phyloP scores from a whole-genome alignment of 352 stramenopile species.

The Phytophthora lateralis region DNA sequence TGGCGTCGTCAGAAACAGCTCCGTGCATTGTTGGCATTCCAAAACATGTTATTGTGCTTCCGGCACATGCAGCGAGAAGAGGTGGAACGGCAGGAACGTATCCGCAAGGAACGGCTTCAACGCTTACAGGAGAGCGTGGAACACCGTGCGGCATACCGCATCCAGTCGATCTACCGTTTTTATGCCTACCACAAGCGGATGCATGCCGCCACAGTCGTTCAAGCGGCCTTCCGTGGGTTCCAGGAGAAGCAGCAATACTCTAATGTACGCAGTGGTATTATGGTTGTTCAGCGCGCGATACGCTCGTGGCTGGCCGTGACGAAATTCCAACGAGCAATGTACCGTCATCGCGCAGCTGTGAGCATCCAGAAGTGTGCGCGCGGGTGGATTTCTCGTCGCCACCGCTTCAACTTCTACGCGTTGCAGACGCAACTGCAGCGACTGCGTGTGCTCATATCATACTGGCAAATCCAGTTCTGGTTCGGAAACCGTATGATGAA shows the following conservation, averaged over 20 bases:
- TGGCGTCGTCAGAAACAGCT: slow-evolving; percentile 49
- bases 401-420: slow-evolving; percentile 50
- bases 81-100: slow-evolving; percentile 30
- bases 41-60: slow-evolving; percentile 35
- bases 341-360: slow-evolving; percentile 30
- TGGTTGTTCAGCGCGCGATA: slow-evolving; percentile 25
- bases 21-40: slow-evolving; percentile 37
- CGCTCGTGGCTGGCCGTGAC: slow-evolving; percentile 21
- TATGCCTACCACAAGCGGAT: slow-evolving; percentile 33
- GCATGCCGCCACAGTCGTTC: slow-evolving; percentile 32
- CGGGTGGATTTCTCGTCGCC: slow-evolving; percentile 40
- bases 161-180: slow-evolving; percentile 36
- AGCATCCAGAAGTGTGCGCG: slow-evolving; percentile 56
- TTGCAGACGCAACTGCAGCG: slow-evolving; percentile 44
- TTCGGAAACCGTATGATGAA: slow-evolving; percentile 30
- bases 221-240: slow-evolving; percentile 36
- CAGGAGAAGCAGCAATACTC: slow-evolving; percentile 23
- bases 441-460: slow-evolving; percentile 44
- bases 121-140: slow-evolving; percentile 36
- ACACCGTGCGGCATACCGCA: slow-evolving; percentile 35
- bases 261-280: slow-evolving; percentile 7
- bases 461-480: slow-evolving; percentile 64
- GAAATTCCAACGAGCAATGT: slow-evolving; percentile 26
- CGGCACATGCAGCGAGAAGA: slow-evolving; percentile 38
- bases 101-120: slow-evolving; percentile 27